phyloP scores from a whole-genome alignment of 2,329 filamentous ascomycete species.

The Elsinoe arachidis region DNA sequence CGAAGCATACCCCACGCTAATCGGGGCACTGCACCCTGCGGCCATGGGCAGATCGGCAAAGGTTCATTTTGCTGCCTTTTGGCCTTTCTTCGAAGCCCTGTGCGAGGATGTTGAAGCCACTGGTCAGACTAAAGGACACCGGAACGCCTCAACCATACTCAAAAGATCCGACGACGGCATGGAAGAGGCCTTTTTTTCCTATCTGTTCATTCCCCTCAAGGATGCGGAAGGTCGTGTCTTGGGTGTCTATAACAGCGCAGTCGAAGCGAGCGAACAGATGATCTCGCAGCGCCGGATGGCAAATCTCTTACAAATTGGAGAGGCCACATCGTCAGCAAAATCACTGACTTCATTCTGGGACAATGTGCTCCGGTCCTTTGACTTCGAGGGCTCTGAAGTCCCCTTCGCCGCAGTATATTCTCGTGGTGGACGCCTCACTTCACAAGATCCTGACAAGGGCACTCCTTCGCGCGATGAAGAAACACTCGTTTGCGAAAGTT shows the following conservation, averaged over 20 bases:
- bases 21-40: constrained; percentile 16
- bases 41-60: neutral
- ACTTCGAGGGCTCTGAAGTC: neutral
- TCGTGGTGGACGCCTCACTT: neutral
- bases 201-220: constrained; percentile 4
- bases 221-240: neutral
- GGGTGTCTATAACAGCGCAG: neutral
- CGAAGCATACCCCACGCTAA: constrained; percentile 17
- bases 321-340: neutral
- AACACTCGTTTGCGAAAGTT: neutral
- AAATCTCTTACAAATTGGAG: constrained; percentile 1
- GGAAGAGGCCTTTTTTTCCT: constrained; percentile 7
- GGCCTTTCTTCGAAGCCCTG: neutral
- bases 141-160: neutral
- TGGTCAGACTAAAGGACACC: neutral
- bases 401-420: constrained; percentile 11
- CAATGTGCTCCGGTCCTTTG: neutral
- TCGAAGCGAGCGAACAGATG: constrained; percentile 1
- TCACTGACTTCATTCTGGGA: constrained; percentile 1
- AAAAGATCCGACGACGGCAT: neutral
- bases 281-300: constrained; percentile 7
- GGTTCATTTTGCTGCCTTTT: neutral
- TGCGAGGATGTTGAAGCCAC: neutral
- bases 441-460: neutral
- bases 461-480: neutral